Base-by-base conservation (phyloP, 306 rosid species). In the Citrullus colocynthis region DNA sequence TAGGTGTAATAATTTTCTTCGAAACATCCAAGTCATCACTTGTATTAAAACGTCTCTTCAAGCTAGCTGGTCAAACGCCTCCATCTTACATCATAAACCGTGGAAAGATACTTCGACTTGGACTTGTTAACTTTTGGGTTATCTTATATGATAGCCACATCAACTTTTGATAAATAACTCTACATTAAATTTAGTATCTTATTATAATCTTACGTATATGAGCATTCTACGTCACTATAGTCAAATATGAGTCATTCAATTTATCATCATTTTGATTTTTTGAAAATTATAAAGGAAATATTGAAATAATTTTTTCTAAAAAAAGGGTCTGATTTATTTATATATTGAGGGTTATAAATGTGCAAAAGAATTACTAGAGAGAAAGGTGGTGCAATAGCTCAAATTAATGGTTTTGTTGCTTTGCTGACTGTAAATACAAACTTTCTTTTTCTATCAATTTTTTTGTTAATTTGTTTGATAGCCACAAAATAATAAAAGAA, bases 391-490 rank as follows among this genome's bases (percentile, higher is more conserved):
- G 81, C 78, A 86, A 86, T 74, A 85, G 91, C 64, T 84, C 32
- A 85, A 84, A 84, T 5, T 80, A 63, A 55, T 17, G 59, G 82
- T 52, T 48, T 81, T 37, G 36, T n/a, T 85, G 88, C 85, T 82
- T 82, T 88, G 88, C 84, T 86, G 88, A 85, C 87, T 84, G 82
- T 83, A 63, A 74, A 80, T 60, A n/a, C 63, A 80, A 81, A 67
- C 83, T 84, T 80, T 84, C 83, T 84, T 80, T 82, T 80, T 64
- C 85, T 82, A 60, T 86, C 69, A 70, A 57, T 64, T 78, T 63
- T 24, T 64, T 48, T 76, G 74, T 59, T 61, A 80, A 67, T 56
- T 82, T 87, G 90, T 81, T 83, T 81, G 82, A 72, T 82, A 39
- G 79, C 36, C 81, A 76, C 85, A 84, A 89, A 88, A 83, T 81